Evolutionary conservation across 75 land plant genomes (phyloP).

Genomic region (Selaginella moellendorffii): DNA sequence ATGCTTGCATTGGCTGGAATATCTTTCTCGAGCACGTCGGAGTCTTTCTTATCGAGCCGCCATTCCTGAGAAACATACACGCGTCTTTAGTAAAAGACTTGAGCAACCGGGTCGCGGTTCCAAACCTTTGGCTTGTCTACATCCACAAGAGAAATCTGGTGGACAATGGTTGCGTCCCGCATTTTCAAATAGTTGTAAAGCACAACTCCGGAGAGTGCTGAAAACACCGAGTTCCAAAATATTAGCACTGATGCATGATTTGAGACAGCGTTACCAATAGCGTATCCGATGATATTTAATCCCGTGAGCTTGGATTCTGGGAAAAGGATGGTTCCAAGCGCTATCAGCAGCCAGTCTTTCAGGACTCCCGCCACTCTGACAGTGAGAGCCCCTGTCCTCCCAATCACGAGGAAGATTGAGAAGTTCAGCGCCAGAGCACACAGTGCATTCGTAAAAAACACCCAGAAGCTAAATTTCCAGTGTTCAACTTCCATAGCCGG

Average conservation of each 20-base stretch:
- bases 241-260: too few relatives aligned
- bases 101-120: not conserved
- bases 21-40: conserved; percentile 24
- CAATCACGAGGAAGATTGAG: conserved; percentile 67
- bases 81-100: not conserved
- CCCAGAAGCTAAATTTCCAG: conserved; percentile 75
- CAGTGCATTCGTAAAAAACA: conserved; percentile 70
- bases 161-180: conserved; percentile 45
- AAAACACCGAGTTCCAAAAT: conserved; percentile 4
- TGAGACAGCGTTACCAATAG: conserved; percentile 54
- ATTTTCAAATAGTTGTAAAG: conserved; percentile 84
- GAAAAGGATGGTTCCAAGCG: conserved; percentile 75
- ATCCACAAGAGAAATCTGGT: conserved; percentile 34
- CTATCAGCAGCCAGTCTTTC: conserved; percentile 84
- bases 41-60: conserved; percentile 54
- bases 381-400: conserved; percentile 81
- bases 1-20: conserved; percentile 18
- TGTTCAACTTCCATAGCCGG: conserved; percentile 57
- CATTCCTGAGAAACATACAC: conserved; percentile 29
- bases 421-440: conserved; percentile 80
- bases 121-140: conserved; percentile 3
- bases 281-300: conserved; percentile 81
- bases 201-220: conserved; percentile 86
- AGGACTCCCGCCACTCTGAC: conserved; percentile 82
- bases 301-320: conserved; percentile 79